Evolutionary conservation across 2,329 filamentous ascomycete species (phyloP).

Genomic region (Xylaria sp.): DNA sequence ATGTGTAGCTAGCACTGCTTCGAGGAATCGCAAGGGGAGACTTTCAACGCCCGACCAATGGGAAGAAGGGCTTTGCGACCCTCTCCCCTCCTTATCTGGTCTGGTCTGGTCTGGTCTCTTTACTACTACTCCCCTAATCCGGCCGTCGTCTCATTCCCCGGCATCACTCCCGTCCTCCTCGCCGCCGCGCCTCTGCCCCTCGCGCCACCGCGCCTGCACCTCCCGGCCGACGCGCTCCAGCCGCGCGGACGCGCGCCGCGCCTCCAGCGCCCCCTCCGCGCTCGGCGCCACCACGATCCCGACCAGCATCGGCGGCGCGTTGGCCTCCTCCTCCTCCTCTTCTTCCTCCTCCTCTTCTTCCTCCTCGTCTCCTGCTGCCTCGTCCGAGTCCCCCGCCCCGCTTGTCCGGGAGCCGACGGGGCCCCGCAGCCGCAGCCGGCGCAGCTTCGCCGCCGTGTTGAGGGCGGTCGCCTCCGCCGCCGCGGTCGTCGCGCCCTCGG

Average conservation of each 20-base stretch:
- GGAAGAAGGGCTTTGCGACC: too few relatives aligned
- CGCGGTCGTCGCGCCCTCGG: neutral
- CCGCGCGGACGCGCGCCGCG: conserved; percentile 53
- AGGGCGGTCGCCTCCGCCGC: neutral
- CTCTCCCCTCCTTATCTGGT: too few relatives aligned
- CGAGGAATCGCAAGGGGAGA: too few relatives aligned
- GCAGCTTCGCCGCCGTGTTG: conserved; percentile 6
- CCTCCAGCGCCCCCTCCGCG: conserved; percentile 52
- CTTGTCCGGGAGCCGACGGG: neutral
- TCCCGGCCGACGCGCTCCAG: conserved; percentile 58
- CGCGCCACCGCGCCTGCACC: conserved; percentile 57
- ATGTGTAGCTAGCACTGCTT: too few relatives aligned
- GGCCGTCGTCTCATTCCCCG: neutral
- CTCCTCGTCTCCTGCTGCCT: conserved; percentile 17
- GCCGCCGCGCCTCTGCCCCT: conserved; percentile 28
- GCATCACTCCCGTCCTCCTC: neutral
- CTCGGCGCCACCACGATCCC: conserved; percentile 56
- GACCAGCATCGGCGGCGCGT: conserved; percentile 55
- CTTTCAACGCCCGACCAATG: too few relatives aligned
- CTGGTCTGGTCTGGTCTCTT: neutral
- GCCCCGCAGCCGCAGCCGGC: conserved; percentile 10
- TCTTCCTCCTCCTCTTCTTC: conserved; percentile 7
- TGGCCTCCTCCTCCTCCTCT: conserved; percentile 24
- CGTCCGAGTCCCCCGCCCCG: conserved; percentile 9
- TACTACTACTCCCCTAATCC: conserved; percentile 2